Conservation (phyloP, 495 filamentous ascomycete genomes). For the Amniculicola lignicola region DNA sequence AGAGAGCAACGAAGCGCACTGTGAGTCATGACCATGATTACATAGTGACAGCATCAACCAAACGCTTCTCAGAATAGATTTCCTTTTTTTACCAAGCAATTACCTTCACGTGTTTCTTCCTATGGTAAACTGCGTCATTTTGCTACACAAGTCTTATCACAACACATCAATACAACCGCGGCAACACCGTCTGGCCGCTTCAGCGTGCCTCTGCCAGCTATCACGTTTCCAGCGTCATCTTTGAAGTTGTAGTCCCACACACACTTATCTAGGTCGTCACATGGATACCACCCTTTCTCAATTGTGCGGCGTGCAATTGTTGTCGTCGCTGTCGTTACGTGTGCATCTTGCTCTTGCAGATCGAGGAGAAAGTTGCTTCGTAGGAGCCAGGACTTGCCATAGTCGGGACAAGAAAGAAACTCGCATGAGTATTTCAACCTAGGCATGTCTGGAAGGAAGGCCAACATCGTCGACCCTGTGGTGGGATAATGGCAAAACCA, state of each 20-base stretch:
- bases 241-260: not conserved
- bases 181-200: too few species aligned
- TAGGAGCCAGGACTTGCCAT: not conserved
- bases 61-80: too few species aligned
- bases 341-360: slow-evolving; percentile 5
- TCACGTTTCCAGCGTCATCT: not conserved
- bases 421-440: slow-evolving; percentile 2
- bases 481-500: too few species aligned
- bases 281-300: not conserved
- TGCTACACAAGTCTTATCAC: too few species aligned
- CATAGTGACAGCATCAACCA: too few species aligned
- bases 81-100: too few species aligned
- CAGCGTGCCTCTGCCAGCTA: not conserved
- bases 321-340: not conserved
- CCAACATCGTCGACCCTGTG: too few species aligned
- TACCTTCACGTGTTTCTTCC: too few species aligned
- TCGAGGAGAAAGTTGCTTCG: slow-evolving; percentile 2
- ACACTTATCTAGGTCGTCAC: not conserved
- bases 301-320: not conserved
- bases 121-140: too few species aligned
- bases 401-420: slow-evolving; percentile 1
- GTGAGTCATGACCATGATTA: not conserved
- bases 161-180: too few species aligned
- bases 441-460: too few species aligned
- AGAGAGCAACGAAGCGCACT: slow-evolving; percentile 1